Evolutionary conservation across 768 basidiomycete species (phyloP).

Genomic region (Leccinum truebloodii): DNA sequence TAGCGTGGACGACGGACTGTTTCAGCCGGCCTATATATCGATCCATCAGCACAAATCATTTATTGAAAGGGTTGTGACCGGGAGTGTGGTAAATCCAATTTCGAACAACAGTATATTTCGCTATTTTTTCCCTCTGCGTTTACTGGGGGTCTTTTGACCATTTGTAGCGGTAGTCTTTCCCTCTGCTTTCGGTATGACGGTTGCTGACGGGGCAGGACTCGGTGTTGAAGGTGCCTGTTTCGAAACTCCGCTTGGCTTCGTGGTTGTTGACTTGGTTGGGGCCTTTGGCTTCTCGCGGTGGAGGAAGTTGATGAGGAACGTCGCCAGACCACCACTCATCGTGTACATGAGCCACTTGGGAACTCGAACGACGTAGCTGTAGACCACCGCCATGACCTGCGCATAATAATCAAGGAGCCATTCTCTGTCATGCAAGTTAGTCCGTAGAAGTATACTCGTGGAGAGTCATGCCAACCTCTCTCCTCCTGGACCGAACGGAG

Average conservation of each 20-base stretch:
- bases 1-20: background rate
- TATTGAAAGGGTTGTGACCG: background rate
- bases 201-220: background rate
- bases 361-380: conserved; percentile 51
- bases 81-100: background rate
- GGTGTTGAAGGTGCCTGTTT: conserved; percentile 6
- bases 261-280: conserved; percentile 8
- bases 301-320: conserved; percentile 64
- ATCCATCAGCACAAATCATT: background rate
- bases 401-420: conserved; percentile 64
- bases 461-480: conserved; percentile 47
- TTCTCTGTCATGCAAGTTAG: conserved; percentile 49
- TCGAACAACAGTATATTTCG: background rate
- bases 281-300: conserved; percentile 40
- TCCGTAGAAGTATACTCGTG: background rate
- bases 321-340: conserved; percentile 63
- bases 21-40: background rate
- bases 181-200: conserved; percentile 6
- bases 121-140: conserved; percentile 33
- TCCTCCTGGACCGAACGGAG: conserved; percentile 75
- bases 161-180: conserved; percentile 18
- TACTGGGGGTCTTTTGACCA: conserved; percentile 24
- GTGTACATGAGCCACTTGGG: conserved; percentile 77
- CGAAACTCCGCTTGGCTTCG: conserved; percentile 1
- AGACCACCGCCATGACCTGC: conserved; percentile 46